A percentile compares a stretch with the other conserved stretches of the same genome.
Evolutionary conservation across 164 flowering plant species (phyloP).

Genomic region (Platanus orientalis): DNA sequence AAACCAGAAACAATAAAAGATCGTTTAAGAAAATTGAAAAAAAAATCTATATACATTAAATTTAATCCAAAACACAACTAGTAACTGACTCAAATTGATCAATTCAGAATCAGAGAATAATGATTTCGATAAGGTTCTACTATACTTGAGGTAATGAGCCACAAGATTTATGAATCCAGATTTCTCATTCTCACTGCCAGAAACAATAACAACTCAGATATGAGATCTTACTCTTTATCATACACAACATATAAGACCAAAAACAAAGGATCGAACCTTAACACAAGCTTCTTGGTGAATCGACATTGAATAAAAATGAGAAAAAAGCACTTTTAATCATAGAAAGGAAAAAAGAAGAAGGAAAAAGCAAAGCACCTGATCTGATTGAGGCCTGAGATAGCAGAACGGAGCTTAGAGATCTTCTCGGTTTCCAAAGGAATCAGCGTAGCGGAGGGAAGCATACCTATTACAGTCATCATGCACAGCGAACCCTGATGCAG

Average conservation of each 20-base stretch:
- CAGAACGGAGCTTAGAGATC: constrained; percentile 52
- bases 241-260: not conserved
- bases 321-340: not conserved
- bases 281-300: not conserved
- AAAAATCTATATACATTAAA: not conserved
- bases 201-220: constrained; percentile 14
- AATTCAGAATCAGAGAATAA: not conserved
- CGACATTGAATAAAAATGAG: not conserved
- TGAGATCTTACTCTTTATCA: constrained; percentile 10
- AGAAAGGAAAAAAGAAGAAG: not conserved
- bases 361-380: constrained; percentile 50
- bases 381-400: constrained; percentile 61
- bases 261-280: not conserved
- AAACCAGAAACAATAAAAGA: not conserved
- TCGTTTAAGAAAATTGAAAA: not conserved
- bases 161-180: constrained; percentile 89
- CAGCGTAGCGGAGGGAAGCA: constrained; percentile 36
- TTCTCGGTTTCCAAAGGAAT: constrained; percentile 47
- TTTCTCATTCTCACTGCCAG: constrained; percentile 86
- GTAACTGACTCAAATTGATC: no score
- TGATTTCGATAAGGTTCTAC: not conserved
- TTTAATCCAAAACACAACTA: not conserved
- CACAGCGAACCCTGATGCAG: constrained; percentile 36
- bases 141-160: constrained; percentile 83
- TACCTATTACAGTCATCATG: constrained; percentile 41